Evolutionary conservation across 148 eudicot genomes (phyloP), one percentile per base, ranked within the genome.

Genomic region (Cornus controversa): DNA sequence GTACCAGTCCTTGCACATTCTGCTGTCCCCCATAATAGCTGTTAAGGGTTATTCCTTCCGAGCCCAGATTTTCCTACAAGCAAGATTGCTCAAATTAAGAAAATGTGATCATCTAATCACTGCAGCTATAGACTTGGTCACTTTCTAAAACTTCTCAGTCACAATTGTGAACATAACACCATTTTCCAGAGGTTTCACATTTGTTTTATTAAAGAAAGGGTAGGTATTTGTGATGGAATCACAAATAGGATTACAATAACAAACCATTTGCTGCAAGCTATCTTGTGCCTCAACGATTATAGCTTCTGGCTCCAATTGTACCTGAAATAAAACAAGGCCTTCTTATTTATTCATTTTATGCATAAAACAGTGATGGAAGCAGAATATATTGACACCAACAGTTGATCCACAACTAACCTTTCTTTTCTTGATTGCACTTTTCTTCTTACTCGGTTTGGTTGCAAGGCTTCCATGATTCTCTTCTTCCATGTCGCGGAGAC

Each of bases 1-100:
- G 80, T 93, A 96, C 99, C 98, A 96, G 91, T 76, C 94, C 99
- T 79, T 81, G 91, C 73, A 87, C 90, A 72, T 89, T 83, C 67
- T 84, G 98, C 75, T 91, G 98, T 50, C 89, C 71, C 67, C 91
- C 89, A 82, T 90, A 96, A 80, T 84, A 96, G 78, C 98, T 90
- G 86, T 96, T 93, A 70, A 91, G 86, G 45, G 79, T 77, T n/a
- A 87, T 87, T 8, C 91, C 81, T 80, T 97, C 84, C 24, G 98
- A 82, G 80, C 76, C 83, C 80, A 93, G 31, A 75, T 96, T 96
- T 65, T 91, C 98, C 99, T 96, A 83, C 80, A 87, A 60, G 45
- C 16, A 62, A 66, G 63, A 42, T 36, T 15, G 45, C 37, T 5
- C 37, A 57, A 26, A 67, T 67, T 73, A 73, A 73, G 34, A 66